phyloP scores from a whole-genome alignment of 768 basidiomycete species.

The Suillus fuscotomentosus region DNA sequence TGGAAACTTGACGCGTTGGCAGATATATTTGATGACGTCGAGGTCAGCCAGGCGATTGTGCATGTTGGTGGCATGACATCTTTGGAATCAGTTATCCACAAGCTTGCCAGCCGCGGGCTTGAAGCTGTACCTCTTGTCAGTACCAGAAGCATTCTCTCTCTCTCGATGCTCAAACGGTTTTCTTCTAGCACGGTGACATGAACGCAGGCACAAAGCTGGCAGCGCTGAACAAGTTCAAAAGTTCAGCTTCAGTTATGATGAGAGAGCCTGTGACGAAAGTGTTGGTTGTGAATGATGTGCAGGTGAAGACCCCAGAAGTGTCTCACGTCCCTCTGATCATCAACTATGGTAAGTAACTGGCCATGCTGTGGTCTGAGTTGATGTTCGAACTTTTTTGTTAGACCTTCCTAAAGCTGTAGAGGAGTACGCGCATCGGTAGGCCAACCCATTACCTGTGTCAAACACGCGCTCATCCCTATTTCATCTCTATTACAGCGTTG shows the following conservation, averaged over 20 bases:
- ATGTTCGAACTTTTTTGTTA: constrained; percentile 26
- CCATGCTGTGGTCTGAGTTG: neutral
- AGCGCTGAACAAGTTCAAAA: constrained; percentile 82
- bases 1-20: constrained; percentile 94
- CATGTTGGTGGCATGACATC: constrained; percentile 88
- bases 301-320: constrained; percentile 87
- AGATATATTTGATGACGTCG: constrained; percentile 87
- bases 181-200: constrained; percentile 86
- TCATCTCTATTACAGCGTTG: constrained; percentile 51
- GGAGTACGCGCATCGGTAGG: constrained; percentile 93
- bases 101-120: constrained; percentile 78
- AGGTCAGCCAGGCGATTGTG: constrained; percentile 77
- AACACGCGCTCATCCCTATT: constrained; percentile 10
- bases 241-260: constrained; percentile 50
- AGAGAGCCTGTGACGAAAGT: constrained; percentile 70
- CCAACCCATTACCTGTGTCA: neutral
- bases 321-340: constrained; percentile 90
- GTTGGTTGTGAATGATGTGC: constrained; percentile 91
- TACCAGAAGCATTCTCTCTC: constrained; percentile 11
- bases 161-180: constrained; percentile 14
- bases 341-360: constrained; percentile 72
- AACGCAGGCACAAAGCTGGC: constrained; percentile 77
- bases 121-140: constrained; percentile 88
- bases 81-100: constrained; percentile 87
- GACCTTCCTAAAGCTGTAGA: constrained; percentile 95